Evolutionary conservation across 164 flowering plant genomes (phyloP).

Genomic region (Aristolochia fimbriata): DNA sequence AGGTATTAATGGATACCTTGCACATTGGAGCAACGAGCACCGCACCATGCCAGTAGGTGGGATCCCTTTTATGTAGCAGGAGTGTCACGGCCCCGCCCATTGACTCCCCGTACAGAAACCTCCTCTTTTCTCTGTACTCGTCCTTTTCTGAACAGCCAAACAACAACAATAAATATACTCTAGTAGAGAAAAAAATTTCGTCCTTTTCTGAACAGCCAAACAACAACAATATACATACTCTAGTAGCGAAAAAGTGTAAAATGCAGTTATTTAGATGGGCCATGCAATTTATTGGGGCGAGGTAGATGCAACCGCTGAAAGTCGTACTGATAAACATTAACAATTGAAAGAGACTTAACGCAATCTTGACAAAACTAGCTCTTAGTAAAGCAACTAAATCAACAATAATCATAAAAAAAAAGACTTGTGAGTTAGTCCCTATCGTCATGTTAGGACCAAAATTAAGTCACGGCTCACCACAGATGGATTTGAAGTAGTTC

Average conservation of each 20-base stretch:
- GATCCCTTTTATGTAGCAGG: slow-evolving; percentile 14
- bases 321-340: too few species aligned
- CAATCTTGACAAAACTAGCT: too few species aligned
- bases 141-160: slow-evolving; percentile 3
- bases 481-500: slow-evolving; percentile 57
- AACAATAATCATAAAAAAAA: neutral
- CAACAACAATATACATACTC: too few species aligned
- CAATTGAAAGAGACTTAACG: too few species aligned
- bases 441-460: neutral
- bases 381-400: too few species aligned
- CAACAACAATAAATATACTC: too few species aligned
- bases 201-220: slow-evolving; percentile 3
- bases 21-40: slow-evolving; percentile 47
- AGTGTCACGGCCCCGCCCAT: slow-evolving; percentile 27
- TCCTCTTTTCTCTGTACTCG: slow-evolving; percentile 11
- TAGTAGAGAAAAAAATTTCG: too few species aligned
- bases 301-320: neutral
- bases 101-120: slow-evolving; percentile 19
- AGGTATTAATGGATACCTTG: slow-evolving; percentile 39
- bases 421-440: neutral
- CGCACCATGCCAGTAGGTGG: slow-evolving; percentile 19
- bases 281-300: neutral
- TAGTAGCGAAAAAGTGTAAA: neutral
- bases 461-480: slow-evolving; percentile 33
- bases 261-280: neutral